These are phyloP conservation scores for Corylus americana DNA, from an alignment of 306 rosid species.

Conservation along the genomic window DNA sequence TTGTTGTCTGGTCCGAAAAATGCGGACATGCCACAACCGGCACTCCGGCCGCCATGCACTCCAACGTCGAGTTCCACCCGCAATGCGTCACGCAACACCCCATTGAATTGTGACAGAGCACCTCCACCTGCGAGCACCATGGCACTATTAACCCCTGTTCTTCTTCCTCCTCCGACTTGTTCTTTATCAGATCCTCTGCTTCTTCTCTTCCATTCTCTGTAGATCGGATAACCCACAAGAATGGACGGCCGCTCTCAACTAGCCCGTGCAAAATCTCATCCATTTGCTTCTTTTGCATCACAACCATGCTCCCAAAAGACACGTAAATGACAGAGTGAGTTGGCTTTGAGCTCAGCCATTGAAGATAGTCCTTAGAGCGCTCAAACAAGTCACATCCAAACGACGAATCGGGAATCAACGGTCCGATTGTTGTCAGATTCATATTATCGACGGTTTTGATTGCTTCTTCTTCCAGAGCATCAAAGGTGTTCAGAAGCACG, in stretches of 20 bases:
- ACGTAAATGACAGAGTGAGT: not conserved
- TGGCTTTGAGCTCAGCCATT: conserved; percentile 8
- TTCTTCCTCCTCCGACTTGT: not conserved
- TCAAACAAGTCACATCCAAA: not conserved
- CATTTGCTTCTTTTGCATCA: not conserved
- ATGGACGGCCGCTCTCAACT: not conserved
- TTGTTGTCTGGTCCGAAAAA: conserved; percentile 19
- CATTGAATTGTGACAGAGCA: conserved; percentile 6
- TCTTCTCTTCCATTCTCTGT: not conserved
- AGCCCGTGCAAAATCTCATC: not conserved
- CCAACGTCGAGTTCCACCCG: conserved; percentile 38
- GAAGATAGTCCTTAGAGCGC: not conserved
- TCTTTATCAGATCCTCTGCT: not conserved
- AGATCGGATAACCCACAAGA: conserved; percentile 14
- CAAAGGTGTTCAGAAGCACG: conserved; percentile 2
- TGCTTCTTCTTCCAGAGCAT: not conserved
- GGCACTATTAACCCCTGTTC: not conserved
- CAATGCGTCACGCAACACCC: conserved; percentile 39
- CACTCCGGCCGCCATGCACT: conserved; percentile 24
- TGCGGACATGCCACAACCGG: conserved; percentile 35
- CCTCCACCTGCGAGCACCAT: conserved; percentile 12
- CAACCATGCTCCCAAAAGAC: conserved; percentile 9
- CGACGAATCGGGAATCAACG: not conserved
- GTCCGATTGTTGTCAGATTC: not conserved
- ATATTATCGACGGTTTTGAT: not conserved